phyloP scores from a whole-genome alignment of 805 yeast genomes.

The Monosporozyma yasuniensis region DNA sequence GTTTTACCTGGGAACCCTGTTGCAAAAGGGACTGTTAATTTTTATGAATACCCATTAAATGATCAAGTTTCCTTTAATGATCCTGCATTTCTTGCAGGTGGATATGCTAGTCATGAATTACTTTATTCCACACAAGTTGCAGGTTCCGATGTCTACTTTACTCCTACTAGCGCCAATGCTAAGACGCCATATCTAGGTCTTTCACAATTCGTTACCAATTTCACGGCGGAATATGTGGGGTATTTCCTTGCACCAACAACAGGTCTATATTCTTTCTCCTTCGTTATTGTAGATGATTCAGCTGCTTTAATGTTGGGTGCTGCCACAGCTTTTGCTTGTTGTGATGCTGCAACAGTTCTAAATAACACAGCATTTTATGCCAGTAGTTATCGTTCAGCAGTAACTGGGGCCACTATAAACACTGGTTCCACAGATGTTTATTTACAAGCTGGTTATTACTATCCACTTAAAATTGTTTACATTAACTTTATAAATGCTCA shows the following conservation, averaged over 20 bases:
- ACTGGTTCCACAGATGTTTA: conserved; percentile 1
- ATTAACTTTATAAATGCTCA: conserved; percentile 6
- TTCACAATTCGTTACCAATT: conserved; percentile 2
- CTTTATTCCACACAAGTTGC: not conserved
- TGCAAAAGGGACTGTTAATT: not conserved
- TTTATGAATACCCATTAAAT: not conserved
- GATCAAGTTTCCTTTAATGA: not conserved
- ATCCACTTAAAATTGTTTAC: conserved; percentile 19
- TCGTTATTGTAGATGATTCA: conserved; percentile 26
- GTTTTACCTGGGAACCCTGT: not conserved
- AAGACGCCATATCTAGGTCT: conserved; percentile 38
- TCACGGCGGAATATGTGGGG: conserved; percentile 13
- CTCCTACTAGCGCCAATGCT: not conserved
- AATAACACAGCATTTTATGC: not conserved
- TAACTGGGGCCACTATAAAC: too few relatives aligned
- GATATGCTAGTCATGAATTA: not conserved
- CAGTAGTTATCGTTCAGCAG: not conserved
- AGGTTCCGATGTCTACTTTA: not conserved
- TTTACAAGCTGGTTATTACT: conserved; percentile 15
- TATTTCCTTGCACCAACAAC: conserved; percentile 20
- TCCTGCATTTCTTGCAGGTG: not conserved
- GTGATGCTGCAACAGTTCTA: conserved; percentile 10
- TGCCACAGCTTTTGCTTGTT: conserved; percentile 28
- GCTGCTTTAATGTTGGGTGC: conserved; percentile 26
- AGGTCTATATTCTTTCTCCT: conserved; percentile 24